Conservation (phyloP, 345 rosid genomes). For the Cardiospermum halicacabum region DNA sequence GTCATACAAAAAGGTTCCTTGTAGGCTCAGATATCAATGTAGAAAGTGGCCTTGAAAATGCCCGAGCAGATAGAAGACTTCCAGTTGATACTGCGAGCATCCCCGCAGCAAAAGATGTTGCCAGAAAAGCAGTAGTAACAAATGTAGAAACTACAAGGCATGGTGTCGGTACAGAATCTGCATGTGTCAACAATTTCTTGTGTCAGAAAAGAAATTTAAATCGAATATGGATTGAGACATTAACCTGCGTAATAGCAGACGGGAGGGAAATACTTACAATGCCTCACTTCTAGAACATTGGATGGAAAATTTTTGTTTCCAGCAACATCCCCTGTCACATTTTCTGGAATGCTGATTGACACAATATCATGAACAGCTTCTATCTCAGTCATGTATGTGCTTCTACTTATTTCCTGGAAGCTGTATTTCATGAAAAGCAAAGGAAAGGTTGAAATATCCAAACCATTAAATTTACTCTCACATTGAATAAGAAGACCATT, state of each 20-base stretch:
- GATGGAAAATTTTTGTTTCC: slow-evolving; percentile 80
- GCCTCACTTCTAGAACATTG: slow-evolving; percentile 67
- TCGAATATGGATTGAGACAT: not conserved
- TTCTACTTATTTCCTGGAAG: slow-evolving; percentile 61
- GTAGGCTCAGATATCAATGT: slow-evolving; percentile 59
- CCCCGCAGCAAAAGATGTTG: slow-evolving; percentile 56
- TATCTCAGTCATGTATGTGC: slow-evolving; percentile 57
- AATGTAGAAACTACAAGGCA: slow-evolving; percentile 43
- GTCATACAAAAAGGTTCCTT: slow-evolving; percentile 73
- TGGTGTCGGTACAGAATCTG: slow-evolving; percentile 69
- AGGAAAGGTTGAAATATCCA: too few relatives aligned
- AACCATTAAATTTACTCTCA: too few relatives aligned
- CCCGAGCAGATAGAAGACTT: slow-evolving; percentile 65
- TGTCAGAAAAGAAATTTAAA: slow-evolving; percentile 9
- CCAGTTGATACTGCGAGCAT: slow-evolving; percentile 77
- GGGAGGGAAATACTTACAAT: slow-evolving; percentile 45
- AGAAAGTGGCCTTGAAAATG: slow-evolving; percentile 56
- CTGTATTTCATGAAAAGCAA: slow-evolving; percentile 32
- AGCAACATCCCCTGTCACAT: slow-evolving; percentile 77
- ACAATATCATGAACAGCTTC: slow-evolving; percentile 42
- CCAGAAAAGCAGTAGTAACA: slow-evolving; percentile 48
- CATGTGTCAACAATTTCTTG: slow-evolving; percentile 8
- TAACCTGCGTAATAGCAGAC: not conserved
- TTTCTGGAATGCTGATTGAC: slow-evolving; percentile 63
- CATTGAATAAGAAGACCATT: too few relatives aligned